A percentile compares a stretch with the other conserved stretches of the same genome.
Conservation (phyloP, 257 asterid species). For the Scutellaria minor region DNA sequence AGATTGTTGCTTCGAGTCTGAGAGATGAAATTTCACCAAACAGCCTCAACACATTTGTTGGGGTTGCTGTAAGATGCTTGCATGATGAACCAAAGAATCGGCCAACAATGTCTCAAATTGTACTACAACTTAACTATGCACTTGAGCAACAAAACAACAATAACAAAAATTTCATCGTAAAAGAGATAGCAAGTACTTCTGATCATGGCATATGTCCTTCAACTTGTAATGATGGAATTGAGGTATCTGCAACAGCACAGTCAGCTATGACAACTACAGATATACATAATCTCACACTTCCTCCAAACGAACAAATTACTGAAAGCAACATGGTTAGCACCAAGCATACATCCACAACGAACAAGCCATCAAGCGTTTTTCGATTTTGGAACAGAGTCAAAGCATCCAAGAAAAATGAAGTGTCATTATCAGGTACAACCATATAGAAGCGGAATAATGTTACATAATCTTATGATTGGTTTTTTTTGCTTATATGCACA, state of each 20-base stretch:
- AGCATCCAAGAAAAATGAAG: not conserved
- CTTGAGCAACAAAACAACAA: slow-evolving; percentile 38
- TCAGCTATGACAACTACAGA: not conserved
- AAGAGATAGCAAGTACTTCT: slow-evolving; percentile 3
- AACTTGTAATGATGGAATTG: slow-evolving; percentile 1
- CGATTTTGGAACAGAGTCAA: slow-evolving; percentile 4
- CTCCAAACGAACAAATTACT: not conserved
- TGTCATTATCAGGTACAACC: not conserved
- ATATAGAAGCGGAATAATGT: not conserved
- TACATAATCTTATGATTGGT: not conserved
- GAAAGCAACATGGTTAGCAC: not conserved
- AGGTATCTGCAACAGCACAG: not conserved
- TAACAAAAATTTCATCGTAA: not conserved
- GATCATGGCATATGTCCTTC: not conserved
- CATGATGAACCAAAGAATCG: slow-evolving; percentile 50
- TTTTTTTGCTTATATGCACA: not conserved
- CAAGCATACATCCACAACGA: not conserved
- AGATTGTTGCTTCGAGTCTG: slow-evolving; percentile 46
- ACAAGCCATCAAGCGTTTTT: slow-evolving; percentile 9
- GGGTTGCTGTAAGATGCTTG: slow-evolving; percentile 50
- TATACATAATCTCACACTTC: not conserved
- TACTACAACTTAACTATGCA: slow-evolving; percentile 43
- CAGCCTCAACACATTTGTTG: slow-evolving; percentile 49
- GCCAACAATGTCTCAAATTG: slow-evolving; percentile 62
- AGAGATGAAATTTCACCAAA: slow-evolving; percentile 39